phyloP scores from a whole-genome alignment of 2,329 filamentous ascomycete genomes.

The Dryadomyces quercivorus region DNA sequence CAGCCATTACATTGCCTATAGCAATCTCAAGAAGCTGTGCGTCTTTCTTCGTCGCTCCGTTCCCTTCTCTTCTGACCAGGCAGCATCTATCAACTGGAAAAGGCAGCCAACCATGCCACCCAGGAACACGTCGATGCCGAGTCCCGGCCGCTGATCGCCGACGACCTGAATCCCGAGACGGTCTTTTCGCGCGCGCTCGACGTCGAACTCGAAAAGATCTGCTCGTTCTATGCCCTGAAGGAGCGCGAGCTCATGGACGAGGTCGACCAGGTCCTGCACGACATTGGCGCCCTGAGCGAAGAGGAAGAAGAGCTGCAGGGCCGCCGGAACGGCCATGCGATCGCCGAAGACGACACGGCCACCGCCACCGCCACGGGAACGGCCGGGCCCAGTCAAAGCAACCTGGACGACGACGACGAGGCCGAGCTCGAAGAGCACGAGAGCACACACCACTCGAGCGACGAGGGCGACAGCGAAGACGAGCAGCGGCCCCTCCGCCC shows the following conservation, averaged over 20 bases:
- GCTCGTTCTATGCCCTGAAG: constrained; percentile 79
- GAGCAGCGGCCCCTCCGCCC: constrained; percentile 29
- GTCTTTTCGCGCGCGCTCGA: constrained; percentile 75
- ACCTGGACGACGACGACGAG: constrained; percentile 13
- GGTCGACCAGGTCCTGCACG: constrained; percentile 61
- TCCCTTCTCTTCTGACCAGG: not conserved
- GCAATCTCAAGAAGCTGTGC: constrained; percentile 95
- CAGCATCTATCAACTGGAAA: constrained; percentile 93
- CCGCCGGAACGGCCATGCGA: not conserved
- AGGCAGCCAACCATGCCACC: constrained; percentile 58
- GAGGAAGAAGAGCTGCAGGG: constrained; percentile 30
- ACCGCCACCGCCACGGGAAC: not conserved
- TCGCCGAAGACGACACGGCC: not conserved
- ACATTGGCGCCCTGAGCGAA: constrained; percentile 57
- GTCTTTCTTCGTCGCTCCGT: not conserved
- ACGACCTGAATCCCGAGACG: constrained; percentile 58
- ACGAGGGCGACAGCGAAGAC: constrained; percentile 48
- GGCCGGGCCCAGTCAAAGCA: not conserved
- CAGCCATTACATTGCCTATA: constrained; percentile 94
- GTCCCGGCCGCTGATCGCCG: constrained; percentile 66
- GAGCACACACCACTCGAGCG: constrained; percentile 35
- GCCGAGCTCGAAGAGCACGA: constrained; percentile 17
- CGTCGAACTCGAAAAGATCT: constrained; percentile 86
- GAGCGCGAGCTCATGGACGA: constrained; percentile 79
- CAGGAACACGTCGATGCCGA: constrained; percentile 58